Base-by-base conservation (phyloP, 305 asterid genomes). In the Fraxinus xanthoxyloides region DNA sequence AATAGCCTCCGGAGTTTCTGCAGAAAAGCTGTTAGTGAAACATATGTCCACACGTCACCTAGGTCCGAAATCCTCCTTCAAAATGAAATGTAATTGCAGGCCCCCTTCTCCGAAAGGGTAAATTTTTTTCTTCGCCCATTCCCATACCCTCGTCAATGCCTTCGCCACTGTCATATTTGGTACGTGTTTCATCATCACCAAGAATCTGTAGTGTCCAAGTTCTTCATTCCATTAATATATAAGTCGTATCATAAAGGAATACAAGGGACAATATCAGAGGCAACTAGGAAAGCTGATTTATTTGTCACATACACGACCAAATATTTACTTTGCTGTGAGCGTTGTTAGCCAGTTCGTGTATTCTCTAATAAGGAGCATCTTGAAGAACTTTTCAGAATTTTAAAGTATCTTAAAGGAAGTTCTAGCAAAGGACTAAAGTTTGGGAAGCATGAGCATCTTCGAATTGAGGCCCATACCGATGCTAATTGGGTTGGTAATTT, bases 151-250 rank as follows among this genome's bases (percentile, higher is more conserved):
- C 75, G 1, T 69, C 75, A 28, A 69, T 69, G 75, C 30, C 75
- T 69, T 69, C 40, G 4, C 75, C 75, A 30, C 40, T 69, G 40
- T 69, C 75, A 69, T 69, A 69, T 69, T 31, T 28, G 75, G 40
- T 69, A 69, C 40, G 75, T 69, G 30, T 69, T 15, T 30, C 75
- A 5, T 69, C 75, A 69, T 69, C 75, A 15, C 38, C 75, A 69
- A 69, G 75, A 69, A 69, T 31, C 75, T 69, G 40, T 40, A 69
- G 40, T n/a, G 75, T 69, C 40, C 75, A 28, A 69, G 75, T 69
- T 69, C 17, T 69, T 69, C 75, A 69, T 69, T 69, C 23, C 40
- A 69, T 69, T 30, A 30, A 69, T 69, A 69, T 21, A 63, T 13
- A 63, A 0, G 34, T 63, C 7, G 8, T 24, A 10, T 1, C 8